These are phyloP conservation scores for Penicillium nordicum DNA, from an alignment of 2,329 filamentous ascomycete species.

Conservation along the genomic window DNA sequence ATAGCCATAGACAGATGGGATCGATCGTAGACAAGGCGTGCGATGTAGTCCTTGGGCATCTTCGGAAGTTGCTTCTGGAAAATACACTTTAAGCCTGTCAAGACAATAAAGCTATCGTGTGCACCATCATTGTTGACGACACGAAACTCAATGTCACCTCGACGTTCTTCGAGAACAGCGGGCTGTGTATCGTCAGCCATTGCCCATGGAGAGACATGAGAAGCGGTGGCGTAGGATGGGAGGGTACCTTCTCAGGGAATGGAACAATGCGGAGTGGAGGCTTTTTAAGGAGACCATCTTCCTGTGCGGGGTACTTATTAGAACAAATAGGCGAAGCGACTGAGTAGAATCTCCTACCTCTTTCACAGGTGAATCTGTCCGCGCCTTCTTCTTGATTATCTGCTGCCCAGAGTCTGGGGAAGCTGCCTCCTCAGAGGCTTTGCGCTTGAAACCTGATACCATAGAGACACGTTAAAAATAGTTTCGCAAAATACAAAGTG, in stretches of 20 bases:
- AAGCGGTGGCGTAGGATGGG: not conserved
- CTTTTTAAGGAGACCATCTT: slow-evolving; percentile 44
- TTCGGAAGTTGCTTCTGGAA: slow-evolving; percentile 98
- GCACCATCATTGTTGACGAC: slow-evolving; percentile 96
- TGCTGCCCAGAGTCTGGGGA: slow-evolving; percentile 43
- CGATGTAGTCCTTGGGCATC: slow-evolving; percentile 99
- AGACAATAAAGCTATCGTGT: slow-evolving; percentile 83
- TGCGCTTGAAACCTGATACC: slow-evolving; percentile 43
- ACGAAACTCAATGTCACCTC: slow-evolving; percentile 91
- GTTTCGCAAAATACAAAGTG: not conserved
- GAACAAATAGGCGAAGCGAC: not conserved
- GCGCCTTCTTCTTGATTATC: slow-evolving; percentile 48
- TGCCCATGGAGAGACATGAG: slow-evolving; percentile 2
- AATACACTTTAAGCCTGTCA: slow-evolving; percentile 94
- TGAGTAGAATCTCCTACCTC: slow-evolving; percentile 26
- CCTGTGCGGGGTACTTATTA: slow-evolving; percentile 28
- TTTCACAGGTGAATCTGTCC: slow-evolving; percentile 46
- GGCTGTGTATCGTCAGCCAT: slow-evolving; percentile 52
- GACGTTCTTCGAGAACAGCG: slow-evolving; percentile 88
- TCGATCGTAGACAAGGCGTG: slow-evolving; percentile 92
- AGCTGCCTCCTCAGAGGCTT: slow-evolving; percentile 49
- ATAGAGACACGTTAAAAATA: not conserved
- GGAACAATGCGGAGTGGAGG: slow-evolving; percentile 64
- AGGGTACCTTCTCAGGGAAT: slow-evolving; percentile 77
- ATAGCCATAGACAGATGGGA: slow-evolving; percentile 96